Evolutionary conservation across 352 stramenopile genomes (phyloP).

Genomic region (Phytophthora boehmeriae): DNA sequence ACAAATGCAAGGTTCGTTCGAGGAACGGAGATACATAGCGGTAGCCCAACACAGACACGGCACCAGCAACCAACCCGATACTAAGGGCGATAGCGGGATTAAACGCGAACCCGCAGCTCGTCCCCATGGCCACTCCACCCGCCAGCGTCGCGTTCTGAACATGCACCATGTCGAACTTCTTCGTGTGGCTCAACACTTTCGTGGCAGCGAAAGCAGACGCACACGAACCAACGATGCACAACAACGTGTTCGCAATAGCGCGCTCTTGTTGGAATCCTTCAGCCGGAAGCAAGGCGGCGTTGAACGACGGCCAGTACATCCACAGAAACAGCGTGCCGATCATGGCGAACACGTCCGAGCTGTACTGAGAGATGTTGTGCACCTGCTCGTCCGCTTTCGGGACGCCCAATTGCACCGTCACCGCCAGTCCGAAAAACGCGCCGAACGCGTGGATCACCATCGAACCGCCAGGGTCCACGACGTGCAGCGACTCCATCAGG

Average conservation of each 20-base stretch:
- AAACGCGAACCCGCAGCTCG: conserved; percentile 62
- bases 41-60: conserved; percentile 52
- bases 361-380: conserved; percentile 70
- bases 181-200: conserved; percentile 31
- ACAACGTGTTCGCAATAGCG: conserved; percentile 72
- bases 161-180: conserved; percentile 84
- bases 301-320: conserved; percentile 90
- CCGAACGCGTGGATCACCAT: conserved; percentile 87
- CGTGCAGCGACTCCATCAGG: conserved; percentile 50
- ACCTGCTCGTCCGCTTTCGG: conserved; percentile 33
- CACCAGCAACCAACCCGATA: conserved; percentile 48
- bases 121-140: conserved; percentile 79
- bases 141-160: conserved; percentile 84
- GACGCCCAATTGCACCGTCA: conserved; percentile 55
- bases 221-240: conserved; percentile 63
- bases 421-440: conserved; percentile 76
- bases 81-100: conserved; percentile 53
- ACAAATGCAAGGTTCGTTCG: conserved; percentile 43
- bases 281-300: conserved; percentile 62
- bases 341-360: conserved; percentile 71
- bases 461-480: conserved; percentile 80
- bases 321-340: conserved; percentile 83
- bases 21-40: conserved; percentile 42
- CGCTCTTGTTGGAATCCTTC: conserved; percentile 66
- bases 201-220: conserved; percentile 59